Percentiles rank a stretch among this genome's conserved stretches.
These are phyloP conservation scores for Deinandra increscens DNA, from an alignment of 129 eudicot species.

Conservation along the genomic window DNA sequence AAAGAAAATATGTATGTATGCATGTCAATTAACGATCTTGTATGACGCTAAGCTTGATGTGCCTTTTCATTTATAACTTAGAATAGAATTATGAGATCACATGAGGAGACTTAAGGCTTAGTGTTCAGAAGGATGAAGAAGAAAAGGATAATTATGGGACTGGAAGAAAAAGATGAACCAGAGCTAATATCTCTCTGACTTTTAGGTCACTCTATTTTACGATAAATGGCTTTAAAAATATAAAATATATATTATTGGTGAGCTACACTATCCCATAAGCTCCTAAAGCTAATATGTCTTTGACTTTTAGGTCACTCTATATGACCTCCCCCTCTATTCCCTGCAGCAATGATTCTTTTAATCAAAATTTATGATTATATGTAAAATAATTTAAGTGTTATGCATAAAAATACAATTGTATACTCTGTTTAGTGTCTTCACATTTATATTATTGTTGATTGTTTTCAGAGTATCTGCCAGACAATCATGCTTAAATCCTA, in stretches of 20 bases:
- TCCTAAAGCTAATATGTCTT: too few relatives aligned
- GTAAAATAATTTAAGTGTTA: not conserved
- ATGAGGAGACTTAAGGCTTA: not conserved
- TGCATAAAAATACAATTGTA: not conserved
- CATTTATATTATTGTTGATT: not conserved
- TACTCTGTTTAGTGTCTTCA: not conserved
- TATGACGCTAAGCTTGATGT: not conserved
- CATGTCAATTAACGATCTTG: not conserved
- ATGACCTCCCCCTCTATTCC: too few relatives aligned
- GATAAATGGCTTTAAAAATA: not conserved
- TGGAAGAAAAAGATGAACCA: not conserved
- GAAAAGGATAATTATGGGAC: not conserved
- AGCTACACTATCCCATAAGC: too few relatives aligned
- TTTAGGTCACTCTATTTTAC: not conserved
- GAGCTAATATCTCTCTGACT: too few relatives aligned
- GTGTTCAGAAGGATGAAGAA: not conserved
- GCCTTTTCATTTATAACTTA: not conserved
- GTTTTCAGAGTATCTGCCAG: conserved; percentile 47
- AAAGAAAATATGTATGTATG: not conserved
- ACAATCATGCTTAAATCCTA: conserved; percentile 44
- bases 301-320: too few relatives aligned
- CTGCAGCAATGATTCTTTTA: not conserved
- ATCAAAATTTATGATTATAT: not conserved
- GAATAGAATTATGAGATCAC: not conserved
- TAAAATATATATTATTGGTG: too few relatives aligned